Percentiles rank a stretch among this genome's conserved stretches.
Evolutionary conservation across 192 early-diverging fungal genomes (phyloP).

Genomic region (Rhizophagus sp.): DNA sequence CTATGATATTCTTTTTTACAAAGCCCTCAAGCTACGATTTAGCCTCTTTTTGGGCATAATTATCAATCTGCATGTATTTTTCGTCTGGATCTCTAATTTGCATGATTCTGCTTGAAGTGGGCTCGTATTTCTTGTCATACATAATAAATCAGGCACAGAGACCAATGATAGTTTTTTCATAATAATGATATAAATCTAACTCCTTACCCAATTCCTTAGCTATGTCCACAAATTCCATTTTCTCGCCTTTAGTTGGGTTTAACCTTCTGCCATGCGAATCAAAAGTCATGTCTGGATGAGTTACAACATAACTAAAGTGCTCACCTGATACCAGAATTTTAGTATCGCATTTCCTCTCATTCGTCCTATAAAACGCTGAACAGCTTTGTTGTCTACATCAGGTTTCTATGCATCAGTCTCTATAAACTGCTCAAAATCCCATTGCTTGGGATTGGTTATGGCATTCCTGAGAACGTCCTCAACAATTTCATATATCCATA

Average conservation of each 20-base stretch:
- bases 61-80: neutral
- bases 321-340: neutral
- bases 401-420: neutral
- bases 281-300: neutral
- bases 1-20: neutral
- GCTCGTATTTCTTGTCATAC: neutral
- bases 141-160: slow-evolving; percentile 5
- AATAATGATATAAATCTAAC: too few species aligned
- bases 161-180: too few species aligned
- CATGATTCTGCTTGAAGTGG: neutral
- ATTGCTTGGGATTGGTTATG: too few species aligned
- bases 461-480: neutral
- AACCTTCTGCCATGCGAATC: neutral
- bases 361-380: neutral
- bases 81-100: neutral
- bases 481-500: slow-evolving; percentile 16
- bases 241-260: neutral
- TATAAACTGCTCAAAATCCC: neutral
- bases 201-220: too few species aligned
- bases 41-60: neutral
- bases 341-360: neutral
- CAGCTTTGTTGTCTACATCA: neutral
- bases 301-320: slow-evolving; percentile 9
- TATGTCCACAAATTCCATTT: neutral
- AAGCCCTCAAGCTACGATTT: slow-evolving; percentile 6